Base-by-base conservation (phyloP, 164 flowering plant species). In the Protea cynaroides region DNA sequence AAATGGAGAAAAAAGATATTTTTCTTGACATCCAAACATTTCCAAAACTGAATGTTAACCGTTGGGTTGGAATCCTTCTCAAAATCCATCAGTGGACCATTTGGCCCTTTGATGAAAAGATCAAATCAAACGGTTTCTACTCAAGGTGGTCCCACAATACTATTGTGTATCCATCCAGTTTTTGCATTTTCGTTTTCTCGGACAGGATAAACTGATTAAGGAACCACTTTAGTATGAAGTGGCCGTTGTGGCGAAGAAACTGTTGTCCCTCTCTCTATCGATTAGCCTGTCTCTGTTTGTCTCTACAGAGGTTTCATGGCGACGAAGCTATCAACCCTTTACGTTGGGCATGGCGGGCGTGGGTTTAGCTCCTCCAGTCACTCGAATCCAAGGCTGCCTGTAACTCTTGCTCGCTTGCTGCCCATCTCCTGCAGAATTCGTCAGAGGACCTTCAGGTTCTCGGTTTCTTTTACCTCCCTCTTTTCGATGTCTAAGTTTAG, bases 391-490 rank as follows among this genome's bases (percentile, higher is more conserved):
- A 67, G 69, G 0, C 65, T 71, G 19, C 69, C 66, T 49, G 18
- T 66, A 3, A 68, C 76, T 58, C 69, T 74, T 62, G 73, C 50
- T 17, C 77, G 85, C 1, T 69, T 65, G 36, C 53, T 60, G n/a
- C 83, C 76, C 8, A 74, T 79, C 66, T 75, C 83, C 24, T 82
- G 86, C 67, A 83, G 73, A 67, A 76, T 78, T 83, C 82, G 89
- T 1, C 84, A 74, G 9, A 81, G 85, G 12, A 75, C 71, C 65
- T 66, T 71, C 75, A 81, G 90, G 95, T 87, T 53, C 56, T 38
- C 55, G 29, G 47, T 18, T 25, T 15, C 9, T 36, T 56, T 18
- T 25, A 12, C 9, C 22, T 56, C 15, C 25, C 3, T 70, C 29
- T 29, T 10, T 17, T 34, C 1, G 53, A 59, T 47, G 2, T 29